Evolutionary conservation across 1,284 basidiomycete genomes (phyloP).

Genomic region (Sanghuangporus sanghuang): DNA sequence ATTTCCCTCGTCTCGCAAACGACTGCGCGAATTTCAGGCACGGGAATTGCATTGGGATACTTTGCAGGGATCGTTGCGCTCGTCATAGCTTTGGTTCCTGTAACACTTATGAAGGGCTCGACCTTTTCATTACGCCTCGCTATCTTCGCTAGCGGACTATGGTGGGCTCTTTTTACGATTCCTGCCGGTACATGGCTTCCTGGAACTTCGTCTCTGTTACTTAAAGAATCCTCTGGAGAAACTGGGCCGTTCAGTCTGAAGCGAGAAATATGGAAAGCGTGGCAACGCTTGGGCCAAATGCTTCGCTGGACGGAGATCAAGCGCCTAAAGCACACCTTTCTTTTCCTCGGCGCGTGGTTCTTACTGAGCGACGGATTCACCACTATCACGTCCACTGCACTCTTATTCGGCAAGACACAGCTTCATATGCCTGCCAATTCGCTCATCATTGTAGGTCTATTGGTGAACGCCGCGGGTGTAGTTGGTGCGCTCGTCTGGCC

Average conservation of each 20-base stretch:
- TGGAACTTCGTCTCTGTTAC: constrained; percentile 21
- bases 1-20: constrained; percentile 55
- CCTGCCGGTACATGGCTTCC: constrained; percentile 75
- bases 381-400: constrained; percentile 78
- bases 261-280: constrained; percentile 55
- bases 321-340: constrained; percentile 77
- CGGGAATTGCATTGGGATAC: constrained; percentile 83
- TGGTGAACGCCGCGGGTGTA: constrained; percentile 68
- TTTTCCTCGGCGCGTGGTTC: constrained; percentile 87
- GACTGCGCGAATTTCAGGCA: constrained; percentile 75
- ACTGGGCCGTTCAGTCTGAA: constrained; percentile 36
- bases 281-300: constrained; percentile 66
- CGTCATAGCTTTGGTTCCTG: constrained; percentile 67
- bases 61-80: constrained; percentile 69
- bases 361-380: constrained; percentile 85
- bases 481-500: constrained; percentile 73
- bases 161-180: constrained; percentile 81
- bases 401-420: constrained; percentile 78
- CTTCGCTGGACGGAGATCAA: constrained; percentile 63
- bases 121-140: constrained; percentile 73
- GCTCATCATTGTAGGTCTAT: constrained; percentile 65
- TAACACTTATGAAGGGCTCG: constrained; percentile 59
- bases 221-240: constrained; percentile 18
- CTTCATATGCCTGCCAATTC: constrained; percentile 69
- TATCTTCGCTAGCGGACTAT: constrained; percentile 74